Conservation (phyloP, 177 flowering plant species). For the Vitis hybrid region DNA sequence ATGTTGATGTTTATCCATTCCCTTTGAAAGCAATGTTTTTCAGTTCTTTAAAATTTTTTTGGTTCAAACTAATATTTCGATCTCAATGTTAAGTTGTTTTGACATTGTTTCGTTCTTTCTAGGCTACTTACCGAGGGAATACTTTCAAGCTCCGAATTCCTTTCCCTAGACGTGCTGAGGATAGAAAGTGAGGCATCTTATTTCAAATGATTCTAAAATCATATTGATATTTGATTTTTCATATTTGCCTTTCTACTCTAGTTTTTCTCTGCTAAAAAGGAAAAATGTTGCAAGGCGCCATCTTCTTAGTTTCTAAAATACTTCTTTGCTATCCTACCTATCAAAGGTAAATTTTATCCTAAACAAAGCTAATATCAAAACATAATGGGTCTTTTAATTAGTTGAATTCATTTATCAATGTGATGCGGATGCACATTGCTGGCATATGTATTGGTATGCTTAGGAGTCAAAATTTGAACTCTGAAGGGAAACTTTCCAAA, state of each 20-base stretch:
- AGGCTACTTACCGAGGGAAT: conserved; percentile 75
- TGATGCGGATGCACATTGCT: too few species aligned
- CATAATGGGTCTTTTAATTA: too few species aligned
- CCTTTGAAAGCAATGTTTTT: neutral
- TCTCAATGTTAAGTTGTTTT: neutral
- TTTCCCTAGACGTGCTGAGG: conserved; percentile 85
- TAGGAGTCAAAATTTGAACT: too few species aligned
- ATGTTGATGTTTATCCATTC: neutral
- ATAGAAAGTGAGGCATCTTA: conserved; percentile 70
- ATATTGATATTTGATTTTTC: neutral
- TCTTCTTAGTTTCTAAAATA: neutral
- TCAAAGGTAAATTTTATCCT: too few species aligned
- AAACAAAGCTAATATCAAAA: too few species aligned
- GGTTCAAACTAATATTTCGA: neutral
- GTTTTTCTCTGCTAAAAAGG: neutral
- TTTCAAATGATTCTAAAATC: neutral
- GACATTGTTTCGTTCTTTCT: conserved; percentile 10
- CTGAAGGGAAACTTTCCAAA: too few species aligned
- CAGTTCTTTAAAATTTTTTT: neutral
- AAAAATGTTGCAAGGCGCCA: neutral
- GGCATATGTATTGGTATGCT: too few species aligned
- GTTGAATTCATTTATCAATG: too few species aligned
- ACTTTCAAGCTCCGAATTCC: conserved; percentile 87
- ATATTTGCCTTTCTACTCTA: neutral
- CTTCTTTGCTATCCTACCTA: too few species aligned